phyloP scores from a whole-genome alignment of 345 rosid species.

The Diplotaxis tenuifolia region DNA sequence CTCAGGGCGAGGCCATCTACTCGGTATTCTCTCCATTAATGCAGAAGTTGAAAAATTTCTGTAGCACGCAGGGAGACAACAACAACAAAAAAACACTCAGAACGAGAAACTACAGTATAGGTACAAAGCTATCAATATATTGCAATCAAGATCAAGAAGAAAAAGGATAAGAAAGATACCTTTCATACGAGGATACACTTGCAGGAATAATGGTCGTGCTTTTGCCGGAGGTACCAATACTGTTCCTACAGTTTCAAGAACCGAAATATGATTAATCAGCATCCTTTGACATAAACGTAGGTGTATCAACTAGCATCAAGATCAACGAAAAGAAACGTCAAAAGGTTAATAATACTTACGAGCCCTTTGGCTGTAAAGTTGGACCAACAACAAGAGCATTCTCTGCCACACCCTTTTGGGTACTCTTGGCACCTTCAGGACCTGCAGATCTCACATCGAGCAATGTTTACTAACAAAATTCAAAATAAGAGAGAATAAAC shows the following conservation, averaged over 20 bases:
- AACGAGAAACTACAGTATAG: conserved; percentile 2
- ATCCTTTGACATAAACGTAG: not conserved
- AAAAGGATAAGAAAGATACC: conserved; percentile 43
- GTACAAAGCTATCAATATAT: not conserved
- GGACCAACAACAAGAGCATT: conserved; percentile 84
- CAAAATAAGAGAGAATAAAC: not conserved
- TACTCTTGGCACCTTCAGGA: conserved; percentile 53
- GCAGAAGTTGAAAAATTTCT: conserved; percentile 85
- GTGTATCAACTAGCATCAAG: not conserved
- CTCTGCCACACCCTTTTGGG: conserved; percentile 52
- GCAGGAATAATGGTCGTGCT: conserved; percentile 61
- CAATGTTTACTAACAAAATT: not conserved
- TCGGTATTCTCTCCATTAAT: conserved; percentile 90
- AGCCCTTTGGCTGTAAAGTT: conserved; percentile 60
- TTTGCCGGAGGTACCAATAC: conserved; percentile 56
- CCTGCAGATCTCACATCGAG: conserved; percentile 46
- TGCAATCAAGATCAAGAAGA: conserved; percentile 9
- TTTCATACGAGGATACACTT: conserved; percentile 62
- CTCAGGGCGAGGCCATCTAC: conserved; percentile 96
- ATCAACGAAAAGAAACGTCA: not conserved
- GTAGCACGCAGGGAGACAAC: conserved; percentile 5
- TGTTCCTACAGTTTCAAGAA: conserved; percentile 46
- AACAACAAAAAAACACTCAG: not conserved
- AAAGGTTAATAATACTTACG: conserved; percentile 43
- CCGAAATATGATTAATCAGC: not conserved